A percentile compares a stretch with the other conserved stretches of the same genome.
Conservation (phyloP, 2,329 filamentous ascomycete species). For the Colletotrichum kahawae region DNA sequence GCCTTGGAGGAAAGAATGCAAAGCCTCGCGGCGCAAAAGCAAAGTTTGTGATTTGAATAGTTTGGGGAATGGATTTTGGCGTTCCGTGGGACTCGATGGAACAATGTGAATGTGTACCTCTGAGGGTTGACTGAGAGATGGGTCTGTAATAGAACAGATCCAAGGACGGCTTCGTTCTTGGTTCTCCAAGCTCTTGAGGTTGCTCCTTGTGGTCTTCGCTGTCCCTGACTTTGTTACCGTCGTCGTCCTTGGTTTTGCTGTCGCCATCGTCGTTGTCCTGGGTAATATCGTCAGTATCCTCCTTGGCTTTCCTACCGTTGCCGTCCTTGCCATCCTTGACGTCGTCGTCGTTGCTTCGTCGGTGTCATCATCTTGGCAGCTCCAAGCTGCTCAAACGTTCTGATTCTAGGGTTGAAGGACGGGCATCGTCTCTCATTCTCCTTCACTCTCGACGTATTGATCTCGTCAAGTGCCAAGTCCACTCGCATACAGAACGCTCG, state of each 20-base stretch:
- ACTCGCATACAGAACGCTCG: background rate
- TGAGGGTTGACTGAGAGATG: background rate
- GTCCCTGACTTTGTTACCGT: background rate
- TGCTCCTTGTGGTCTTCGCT: background rate
- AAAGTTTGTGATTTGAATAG: background rate
- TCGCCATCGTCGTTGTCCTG: background rate
- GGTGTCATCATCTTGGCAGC: rapidly evolving
- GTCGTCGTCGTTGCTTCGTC: background rate
- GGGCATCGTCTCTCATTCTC: background rate
- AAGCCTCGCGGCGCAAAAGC: background rate
- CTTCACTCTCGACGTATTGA: background rate
- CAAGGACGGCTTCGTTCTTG: rapidly evolving
- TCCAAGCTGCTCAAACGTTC: rapidly evolving
- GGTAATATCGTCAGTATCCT: rapidly evolving
- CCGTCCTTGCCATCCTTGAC: background rate
- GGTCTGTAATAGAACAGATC: background rate
- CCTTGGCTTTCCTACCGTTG: no score
- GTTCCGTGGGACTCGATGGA: rapidly evolving
- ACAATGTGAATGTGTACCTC: rapidly evolving
- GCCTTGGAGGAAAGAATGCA: background rate
- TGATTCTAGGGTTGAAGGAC: rapidly evolving
- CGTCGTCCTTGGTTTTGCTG: rapidly evolving
- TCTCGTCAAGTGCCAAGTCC: background rate
- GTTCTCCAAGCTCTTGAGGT: background rate
- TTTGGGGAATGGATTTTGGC: background rate